These are phyloP conservation scores for Dothideomycetes sp. DNA, from an alignment of 2,329 filamentous ascomycete genomes.

Conservation along the genomic window DNA sequence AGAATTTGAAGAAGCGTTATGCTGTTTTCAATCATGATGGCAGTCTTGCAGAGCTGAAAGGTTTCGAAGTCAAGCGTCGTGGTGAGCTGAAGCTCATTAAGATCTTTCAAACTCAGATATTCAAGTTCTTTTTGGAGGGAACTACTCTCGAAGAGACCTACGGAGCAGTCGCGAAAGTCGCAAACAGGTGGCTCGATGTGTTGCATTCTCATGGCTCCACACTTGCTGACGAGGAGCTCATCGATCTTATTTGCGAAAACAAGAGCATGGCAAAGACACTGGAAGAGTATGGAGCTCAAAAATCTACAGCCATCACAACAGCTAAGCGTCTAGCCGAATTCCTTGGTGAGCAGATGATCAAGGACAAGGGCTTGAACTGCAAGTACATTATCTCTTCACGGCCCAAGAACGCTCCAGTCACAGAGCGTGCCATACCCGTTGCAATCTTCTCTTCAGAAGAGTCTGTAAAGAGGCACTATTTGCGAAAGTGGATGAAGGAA, in stretches of 20 bases:
- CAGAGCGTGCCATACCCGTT: conserved; percentile 85
- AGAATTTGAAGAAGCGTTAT: conserved; percentile 98
- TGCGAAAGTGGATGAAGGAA: conserved; percentile 92
- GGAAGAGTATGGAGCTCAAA: conserved; percentile 89
- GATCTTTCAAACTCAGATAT: conserved; percentile 98
- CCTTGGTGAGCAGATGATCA: conserved; percentile 95
- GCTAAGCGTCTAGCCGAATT: conserved; percentile 93
- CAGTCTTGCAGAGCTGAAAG: conserved; percentile 87
- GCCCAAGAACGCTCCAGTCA: conserved; percentile 82
- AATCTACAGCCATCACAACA: conserved; percentile 98
- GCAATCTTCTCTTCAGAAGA: conserved; percentile 95
- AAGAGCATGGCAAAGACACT: conserved; percentile 95
- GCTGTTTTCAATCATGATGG: conserved; percentile 98
- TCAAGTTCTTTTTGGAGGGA: conserved; percentile 97
- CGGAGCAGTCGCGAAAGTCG: conserved; percentile 80
- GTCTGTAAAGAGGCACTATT: conserved; percentile 72
- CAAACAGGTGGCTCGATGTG: conserved; percentile 94
- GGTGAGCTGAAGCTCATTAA: conserved; percentile 99
- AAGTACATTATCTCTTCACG: conserved; percentile 95
- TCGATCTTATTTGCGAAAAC: conserved; percentile 99
- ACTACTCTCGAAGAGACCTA: conserved; percentile 83
- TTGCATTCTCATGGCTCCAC: conserved; percentile 79
- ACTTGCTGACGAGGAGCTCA: conserved; percentile 89
- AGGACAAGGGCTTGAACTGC: conserved; percentile 98
- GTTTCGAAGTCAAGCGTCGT: conserved; percentile 93